A percentile compares a stretch with the other conserved stretches of the same genome.
phyloP scores from a whole-genome alignment of 2,329 filamentous ascomycete species.

The Mariannaea sp. region DNA sequence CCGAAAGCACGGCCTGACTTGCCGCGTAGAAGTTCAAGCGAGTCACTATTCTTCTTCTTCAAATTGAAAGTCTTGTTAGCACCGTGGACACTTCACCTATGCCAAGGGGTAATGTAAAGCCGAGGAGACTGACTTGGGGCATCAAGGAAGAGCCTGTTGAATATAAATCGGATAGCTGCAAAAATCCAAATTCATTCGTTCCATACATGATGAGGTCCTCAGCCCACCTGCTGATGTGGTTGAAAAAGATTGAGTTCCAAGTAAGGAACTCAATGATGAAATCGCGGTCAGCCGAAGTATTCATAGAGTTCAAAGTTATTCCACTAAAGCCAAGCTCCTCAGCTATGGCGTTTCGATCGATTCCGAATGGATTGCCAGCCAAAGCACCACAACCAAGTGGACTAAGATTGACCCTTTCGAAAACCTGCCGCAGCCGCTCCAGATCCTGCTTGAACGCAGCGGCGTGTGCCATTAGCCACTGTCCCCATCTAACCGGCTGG shows the following conservation, averaged over 20 bases:
- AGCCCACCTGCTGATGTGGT: conserved; percentile 78
- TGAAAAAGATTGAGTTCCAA: conserved; percentile 70
- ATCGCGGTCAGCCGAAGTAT: conserved; percentile 75
- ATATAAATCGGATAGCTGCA: conserved; percentile 78
- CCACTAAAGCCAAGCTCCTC: conserved; percentile 80
- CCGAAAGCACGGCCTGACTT: conserved; percentile 80
- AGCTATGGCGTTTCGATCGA: conserved; percentile 79
- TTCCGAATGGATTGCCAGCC: conserved; percentile 80
- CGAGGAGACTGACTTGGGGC: conserved; percentile 61
- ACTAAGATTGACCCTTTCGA: conserved; percentile 72
- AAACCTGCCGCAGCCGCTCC: conserved; percentile 74
- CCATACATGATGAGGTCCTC: conserved; percentile 89
- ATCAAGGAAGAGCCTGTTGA: conserved; percentile 76
- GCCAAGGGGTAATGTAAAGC: too few species aligned
- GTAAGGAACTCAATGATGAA: conserved; percentile 87
- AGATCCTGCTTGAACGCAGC: conserved; percentile 75
- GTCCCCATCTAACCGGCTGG: conserved; percentile 78
- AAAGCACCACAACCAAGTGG: conserved; percentile 76
- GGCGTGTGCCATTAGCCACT: conserved; percentile 80
- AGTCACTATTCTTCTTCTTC: conserved; percentile 56
- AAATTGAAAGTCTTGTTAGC: too few species aligned
- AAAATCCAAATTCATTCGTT: conserved; percentile 75
- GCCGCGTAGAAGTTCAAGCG: conserved; percentile 70
- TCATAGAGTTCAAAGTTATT: conserved; percentile 78
- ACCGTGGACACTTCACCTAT: too few species aligned